Evolutionary conservation across 192 early-diverging fungal species (phyloP).

Genomic region (Lunasporangiospora selenospora): DNA sequence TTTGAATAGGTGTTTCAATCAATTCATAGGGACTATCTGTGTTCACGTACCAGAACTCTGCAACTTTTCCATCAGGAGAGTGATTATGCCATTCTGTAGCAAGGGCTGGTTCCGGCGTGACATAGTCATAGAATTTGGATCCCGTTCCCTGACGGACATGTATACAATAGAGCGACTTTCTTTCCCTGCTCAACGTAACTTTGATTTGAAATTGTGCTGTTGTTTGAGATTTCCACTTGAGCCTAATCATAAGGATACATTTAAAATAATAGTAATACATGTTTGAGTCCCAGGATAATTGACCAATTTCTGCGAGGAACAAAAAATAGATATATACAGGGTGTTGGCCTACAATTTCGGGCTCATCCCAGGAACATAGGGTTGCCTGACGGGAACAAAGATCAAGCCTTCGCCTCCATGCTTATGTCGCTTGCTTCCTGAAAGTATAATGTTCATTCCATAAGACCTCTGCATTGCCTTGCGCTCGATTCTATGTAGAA

Average conservation of each 20-base stretch:
- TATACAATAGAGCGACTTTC: conserved; percentile 57
- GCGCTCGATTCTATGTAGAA: conserved; percentile 57
- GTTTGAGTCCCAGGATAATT: too few species aligned
- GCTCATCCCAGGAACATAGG: conserved; percentile 60
- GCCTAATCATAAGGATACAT: too few species aligned
- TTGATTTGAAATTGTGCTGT: conserved; percentile 63
- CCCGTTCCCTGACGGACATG: conserved; percentile 53
- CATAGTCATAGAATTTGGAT: conserved; percentile 59
- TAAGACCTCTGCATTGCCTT: conserved; percentile 68
- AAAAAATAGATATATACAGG: background rate
- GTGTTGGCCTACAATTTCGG: conserved; percentile 53
- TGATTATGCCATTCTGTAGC: conserved; percentile 56
- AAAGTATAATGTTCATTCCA: conserved; percentile 61
- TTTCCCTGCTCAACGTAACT: conserved; percentile 56
- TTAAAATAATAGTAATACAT: too few species aligned
- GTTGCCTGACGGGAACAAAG: conserved; percentile 68
- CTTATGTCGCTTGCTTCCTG: conserved; percentile 66
- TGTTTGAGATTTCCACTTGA: conserved; percentile 70
- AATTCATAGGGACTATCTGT: too few species aligned
- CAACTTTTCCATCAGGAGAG: conserved; percentile 55
- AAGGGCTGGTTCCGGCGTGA: conserved; percentile 52
- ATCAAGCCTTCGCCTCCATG: conserved; percentile 77
- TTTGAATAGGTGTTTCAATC: too few species aligned
- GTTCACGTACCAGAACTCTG: conserved; percentile 52
- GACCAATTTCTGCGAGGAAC: too few species aligned